Percentiles rank a stretch among this genome's conserved stretches.
Evolutionary conservation across 352 stramenopile species (phyloP).

Genomic region (Pythium diclinum): DNA sequence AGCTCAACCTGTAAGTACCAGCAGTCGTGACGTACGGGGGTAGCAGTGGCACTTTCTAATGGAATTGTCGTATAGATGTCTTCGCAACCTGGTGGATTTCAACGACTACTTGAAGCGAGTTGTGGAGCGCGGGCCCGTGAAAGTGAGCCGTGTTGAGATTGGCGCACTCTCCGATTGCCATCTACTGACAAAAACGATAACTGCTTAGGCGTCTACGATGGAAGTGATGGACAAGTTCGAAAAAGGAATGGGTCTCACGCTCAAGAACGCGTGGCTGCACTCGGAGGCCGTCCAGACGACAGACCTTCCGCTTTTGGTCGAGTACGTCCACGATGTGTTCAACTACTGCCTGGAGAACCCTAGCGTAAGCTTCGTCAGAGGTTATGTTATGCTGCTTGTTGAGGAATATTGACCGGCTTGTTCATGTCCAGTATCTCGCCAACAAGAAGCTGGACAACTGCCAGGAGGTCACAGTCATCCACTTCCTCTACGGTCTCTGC

Average conservation of each 20-base stretch:
- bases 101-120: constrained; percentile 75
- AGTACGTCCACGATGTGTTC: constrained; percentile 86
- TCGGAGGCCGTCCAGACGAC: constrained; percentile 89
- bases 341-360: constrained; percentile 72
- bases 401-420: not conserved
- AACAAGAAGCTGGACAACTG: constrained; percentile 75
- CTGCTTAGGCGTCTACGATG: constrained; percentile 54
- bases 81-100: constrained; percentile 81
- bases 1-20: constrained; percentile 78
- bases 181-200: not conserved
- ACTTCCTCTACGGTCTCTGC: constrained; percentile 82
- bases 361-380: constrained; percentile 32
- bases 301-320: constrained; percentile 85
- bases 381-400: not conserved
- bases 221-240: constrained; percentile 83
- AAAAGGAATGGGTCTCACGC: constrained; percentile 80
- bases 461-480: constrained; percentile 85
- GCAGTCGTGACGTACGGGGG: not conserved
- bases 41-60: not conserved
- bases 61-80: constrained; percentile 41
- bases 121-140: constrained; percentile 58
- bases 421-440: constrained; percentile 43
- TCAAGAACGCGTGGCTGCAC: constrained; percentile 90
- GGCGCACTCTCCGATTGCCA: not conserved
- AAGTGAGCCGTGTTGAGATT: constrained; percentile 29